Conservation (phyloP, 768 basidiomycete species). For the Cystofilobasidium capitatum region DNA sequence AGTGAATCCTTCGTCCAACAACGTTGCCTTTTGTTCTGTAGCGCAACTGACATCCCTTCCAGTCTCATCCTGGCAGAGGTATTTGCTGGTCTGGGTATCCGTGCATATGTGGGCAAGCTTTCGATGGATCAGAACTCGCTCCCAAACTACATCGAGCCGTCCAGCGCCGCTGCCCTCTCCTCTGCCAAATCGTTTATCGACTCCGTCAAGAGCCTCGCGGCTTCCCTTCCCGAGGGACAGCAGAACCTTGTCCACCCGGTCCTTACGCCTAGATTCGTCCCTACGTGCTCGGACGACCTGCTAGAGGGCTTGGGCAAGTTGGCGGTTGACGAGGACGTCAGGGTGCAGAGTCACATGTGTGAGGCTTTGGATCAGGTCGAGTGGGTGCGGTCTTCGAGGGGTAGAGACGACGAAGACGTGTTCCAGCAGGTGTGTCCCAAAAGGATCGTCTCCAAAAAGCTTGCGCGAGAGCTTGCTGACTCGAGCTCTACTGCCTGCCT, state of each 20-base stretch:
- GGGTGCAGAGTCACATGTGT: constrained; percentile 72
- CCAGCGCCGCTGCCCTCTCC: constrained; percentile 45
- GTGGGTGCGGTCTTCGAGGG: constrained; percentile 55
- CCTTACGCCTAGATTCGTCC: constrained; percentile 79
- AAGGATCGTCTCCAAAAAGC: background rate
- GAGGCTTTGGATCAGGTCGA: constrained; percentile 68
- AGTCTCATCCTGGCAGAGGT: constrained; percentile 68
- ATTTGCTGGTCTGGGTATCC: constrained; percentile 61
- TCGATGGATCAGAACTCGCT: constrained; percentile 76
- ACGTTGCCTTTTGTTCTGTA: background rate
- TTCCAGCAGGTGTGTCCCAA: constrained; percentile 54
- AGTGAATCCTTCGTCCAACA: constrained; percentile 47
- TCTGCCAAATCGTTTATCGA: constrained; percentile 53
- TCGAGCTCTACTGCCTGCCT: background rate
- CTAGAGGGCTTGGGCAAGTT: constrained; percentile 55
- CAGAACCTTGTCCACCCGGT: constrained; percentile 59
- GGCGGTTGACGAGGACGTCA: constrained; percentile 44
- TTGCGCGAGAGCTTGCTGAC: background rate
- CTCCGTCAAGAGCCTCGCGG: constrained; percentile 44
- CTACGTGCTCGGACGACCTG: constrained; percentile 69
- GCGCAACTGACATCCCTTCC: background rate
- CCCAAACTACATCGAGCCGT: constrained; percentile 57
- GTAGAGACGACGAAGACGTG: constrained; percentile 58
- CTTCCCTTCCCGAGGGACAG: constrained; percentile 42
- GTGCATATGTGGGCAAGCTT: constrained; percentile 79